Evolutionary conservation across 2,329 filamentous ascomycete species (phyloP).

Genomic region (Xylaria polymorpha): DNA sequence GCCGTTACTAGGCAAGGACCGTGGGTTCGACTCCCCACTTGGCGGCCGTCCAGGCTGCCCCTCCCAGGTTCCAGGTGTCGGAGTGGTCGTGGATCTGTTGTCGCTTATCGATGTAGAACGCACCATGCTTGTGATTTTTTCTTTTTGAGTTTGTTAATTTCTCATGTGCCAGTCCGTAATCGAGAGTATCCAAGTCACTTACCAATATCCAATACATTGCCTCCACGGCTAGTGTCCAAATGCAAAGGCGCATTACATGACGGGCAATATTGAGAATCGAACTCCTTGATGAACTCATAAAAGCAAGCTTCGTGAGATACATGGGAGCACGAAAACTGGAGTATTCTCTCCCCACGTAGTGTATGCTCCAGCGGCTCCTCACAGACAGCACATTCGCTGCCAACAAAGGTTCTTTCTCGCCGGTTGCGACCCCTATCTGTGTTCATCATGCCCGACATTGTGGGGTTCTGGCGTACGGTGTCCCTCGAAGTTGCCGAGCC

Average conservation of each 20-base stretch:
- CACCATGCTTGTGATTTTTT: constrained; percentile 94
- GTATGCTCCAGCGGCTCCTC: constrained; percentile 98
- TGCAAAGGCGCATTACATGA: constrained; percentile 92
- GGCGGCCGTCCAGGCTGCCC: constrained; percentile 66
- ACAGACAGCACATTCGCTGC: constrained; percentile 93
- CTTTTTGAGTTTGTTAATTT: constrained; percentile 61
- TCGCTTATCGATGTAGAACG: constrained; percentile 81
- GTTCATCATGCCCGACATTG: constrained; percentile 75
- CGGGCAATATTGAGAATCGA: constrained; percentile 93
- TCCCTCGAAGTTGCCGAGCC: constrained; percentile 54
- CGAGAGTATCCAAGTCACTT: constrained; percentile 42
- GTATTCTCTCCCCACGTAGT: constrained; percentile 88
- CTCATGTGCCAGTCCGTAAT: not conserved
- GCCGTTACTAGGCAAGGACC: constrained; percentile 39
- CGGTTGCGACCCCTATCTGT: constrained; percentile 82
- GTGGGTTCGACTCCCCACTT: constrained; percentile 56
- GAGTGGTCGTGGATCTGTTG: constrained; percentile 62
- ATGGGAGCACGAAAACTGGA: constrained; percentile 97
- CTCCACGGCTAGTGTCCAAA: constrained; percentile 90
- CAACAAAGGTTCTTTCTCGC: constrained; percentile 93
- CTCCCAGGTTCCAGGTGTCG: constrained; percentile 76
- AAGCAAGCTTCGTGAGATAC: constrained; percentile 98
- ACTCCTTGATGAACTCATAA: constrained; percentile 96
- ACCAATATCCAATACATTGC: constrained; percentile 94
- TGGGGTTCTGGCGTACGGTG: constrained; percentile 49